Base-by-base conservation (phyloP, 2,329 filamentous ascomycete genomes). In the Pseudogymnoascus pannorum region DNA sequence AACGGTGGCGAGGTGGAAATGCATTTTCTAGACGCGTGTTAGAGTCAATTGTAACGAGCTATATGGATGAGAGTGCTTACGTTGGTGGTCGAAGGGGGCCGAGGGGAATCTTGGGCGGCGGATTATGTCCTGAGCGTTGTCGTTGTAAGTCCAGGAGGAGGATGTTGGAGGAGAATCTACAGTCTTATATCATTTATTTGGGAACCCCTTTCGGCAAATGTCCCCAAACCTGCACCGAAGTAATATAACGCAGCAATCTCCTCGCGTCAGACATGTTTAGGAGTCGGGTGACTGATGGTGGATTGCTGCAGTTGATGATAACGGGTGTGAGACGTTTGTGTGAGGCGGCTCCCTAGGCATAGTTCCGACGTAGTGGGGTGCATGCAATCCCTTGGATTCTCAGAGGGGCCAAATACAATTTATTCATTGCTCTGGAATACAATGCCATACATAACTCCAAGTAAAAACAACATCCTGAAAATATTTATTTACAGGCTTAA, bases 251-350 rank as follows among this genome's bases (percentile, higher is more conserved):
- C 48, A 31, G 48, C n/a, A 54, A 54, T 54, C 31, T 54, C 48
- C 48, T 54, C 16, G 48, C 16, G 48, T 31, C 26, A 54, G 48
- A 54, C 48, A 54, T 54, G 26, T 54, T 20, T 54, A 18, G n/a
- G 48, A 54, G 48, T 54, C 48, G 48, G 48, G 48, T 54, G 48
- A 54, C 48, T 54, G 48, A 54, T 24, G 26, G 31, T 54, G 26
- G 48, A 54, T 54, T 54, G n/a, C 48, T 54, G 48, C 48, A 54
- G 48, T 54, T 54, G 26, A 31, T 31, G 48, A 54, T 54, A 54
- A 20, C n/a, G 26, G 9, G 26, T 31, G 48, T 31, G 48, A 31
- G 12, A 54, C 48, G 26, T 18, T 54, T 54, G 48, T 54, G 48
- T 20, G 48, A 54, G 26, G 9, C 48, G 48, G 48, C 26, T 18